These are phyloP conservation scores for Plasmodium vivax DNA, from an alignment of 169 alveolate genomes.

Conservation along the genomic window DNA sequence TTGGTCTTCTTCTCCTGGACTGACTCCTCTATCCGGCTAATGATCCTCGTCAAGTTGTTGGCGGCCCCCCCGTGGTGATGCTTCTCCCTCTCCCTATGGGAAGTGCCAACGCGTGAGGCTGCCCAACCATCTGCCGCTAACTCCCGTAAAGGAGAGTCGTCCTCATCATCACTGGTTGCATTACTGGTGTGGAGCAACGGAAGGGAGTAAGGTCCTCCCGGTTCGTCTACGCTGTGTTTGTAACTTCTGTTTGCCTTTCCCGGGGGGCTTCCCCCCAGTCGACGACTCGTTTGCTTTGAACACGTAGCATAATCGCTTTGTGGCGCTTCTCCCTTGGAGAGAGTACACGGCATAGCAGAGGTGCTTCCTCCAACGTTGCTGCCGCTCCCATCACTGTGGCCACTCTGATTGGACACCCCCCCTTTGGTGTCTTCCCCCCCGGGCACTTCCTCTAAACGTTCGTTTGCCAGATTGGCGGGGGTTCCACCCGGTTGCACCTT, in stretches of 20 bases:
- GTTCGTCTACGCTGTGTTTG: not conserved
- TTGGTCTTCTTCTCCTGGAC: constrained; percentile 10
- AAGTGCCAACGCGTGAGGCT: not conserved
- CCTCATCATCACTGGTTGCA: not conserved
- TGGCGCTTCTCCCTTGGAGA: not conserved
- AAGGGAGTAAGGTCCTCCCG: too few relatives aligned
- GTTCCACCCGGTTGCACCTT: not conserved
- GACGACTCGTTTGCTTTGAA: not conserved
- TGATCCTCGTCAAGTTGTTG: not conserved
- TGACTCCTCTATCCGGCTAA: constrained; percentile 10
- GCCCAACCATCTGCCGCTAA: not conserved
- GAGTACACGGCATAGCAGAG: not conserved
- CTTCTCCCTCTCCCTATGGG: not conserved
- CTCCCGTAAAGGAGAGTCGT: not conserved
- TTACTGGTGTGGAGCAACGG: not conserved
- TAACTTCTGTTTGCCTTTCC: not conserved
- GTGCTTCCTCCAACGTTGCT: not conserved
- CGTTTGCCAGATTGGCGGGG: not conserved
- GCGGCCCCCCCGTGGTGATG: not conserved
- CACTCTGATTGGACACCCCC: not conserved
- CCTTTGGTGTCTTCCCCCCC: not conserved
- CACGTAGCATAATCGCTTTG: not conserved
- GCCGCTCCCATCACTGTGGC: not conserved
- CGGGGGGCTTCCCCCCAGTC: not conserved
- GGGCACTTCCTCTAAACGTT: not conserved